These are phyloP conservation scores for Diplodia intermedia DNA, from an alignment of 2,329 filamentous ascomycete species.

Conservation along the genomic window DNA sequence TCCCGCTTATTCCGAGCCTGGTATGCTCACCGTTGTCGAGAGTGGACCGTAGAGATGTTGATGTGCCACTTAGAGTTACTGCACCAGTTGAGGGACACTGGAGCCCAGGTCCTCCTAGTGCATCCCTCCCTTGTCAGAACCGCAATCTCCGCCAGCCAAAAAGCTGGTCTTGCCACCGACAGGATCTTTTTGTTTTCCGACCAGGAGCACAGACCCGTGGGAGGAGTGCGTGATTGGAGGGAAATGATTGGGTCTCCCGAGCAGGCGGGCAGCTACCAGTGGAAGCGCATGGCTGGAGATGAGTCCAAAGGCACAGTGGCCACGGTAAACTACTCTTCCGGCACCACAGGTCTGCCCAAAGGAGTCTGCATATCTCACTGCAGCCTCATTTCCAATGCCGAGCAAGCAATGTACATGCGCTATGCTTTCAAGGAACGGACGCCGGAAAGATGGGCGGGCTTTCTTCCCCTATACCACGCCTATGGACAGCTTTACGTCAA, in stretches of 20 bases:
- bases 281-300: slow-evolving; percentile 63
- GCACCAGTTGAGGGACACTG: slow-evolving; percentile 76
- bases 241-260: slow-evolving; percentile 60
- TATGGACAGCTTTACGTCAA: slow-evolving; percentile 72
- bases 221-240: slow-evolving; percentile 65
- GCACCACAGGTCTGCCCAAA: slow-evolving; percentile 83
- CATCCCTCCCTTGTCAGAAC: slow-evolving; percentile 65
- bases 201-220: slow-evolving; percentile 45
- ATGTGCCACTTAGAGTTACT: slow-evolving; percentile 67
- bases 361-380: slow-evolving; percentile 82
- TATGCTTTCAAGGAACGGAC: slow-evolving; percentile 53
- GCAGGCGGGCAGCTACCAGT: slow-evolving; percentile 66
- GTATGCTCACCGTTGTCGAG: neutral
- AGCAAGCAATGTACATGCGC: slow-evolving; percentile 62
- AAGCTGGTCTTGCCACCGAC: slow-evolving; percentile 61
- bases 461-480: slow-evolving; percentile 68
- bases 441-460: slow-evolving; percentile 63
- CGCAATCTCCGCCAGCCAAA: slow-evolving; percentile 69
- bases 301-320: slow-evolving; percentile 64
- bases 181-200: slow-evolving; percentile 69
- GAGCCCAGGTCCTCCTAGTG: slow-evolving; percentile 70
- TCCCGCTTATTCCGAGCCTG: slow-evolving; percentile 65
- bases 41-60: neutral
- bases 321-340: slow-evolving; percentile 77
- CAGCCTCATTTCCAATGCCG: slow-evolving; percentile 75